Evolutionary conservation across 148 eudicot species (phyloP).

Genomic region (Cornus kousa): DNA sequence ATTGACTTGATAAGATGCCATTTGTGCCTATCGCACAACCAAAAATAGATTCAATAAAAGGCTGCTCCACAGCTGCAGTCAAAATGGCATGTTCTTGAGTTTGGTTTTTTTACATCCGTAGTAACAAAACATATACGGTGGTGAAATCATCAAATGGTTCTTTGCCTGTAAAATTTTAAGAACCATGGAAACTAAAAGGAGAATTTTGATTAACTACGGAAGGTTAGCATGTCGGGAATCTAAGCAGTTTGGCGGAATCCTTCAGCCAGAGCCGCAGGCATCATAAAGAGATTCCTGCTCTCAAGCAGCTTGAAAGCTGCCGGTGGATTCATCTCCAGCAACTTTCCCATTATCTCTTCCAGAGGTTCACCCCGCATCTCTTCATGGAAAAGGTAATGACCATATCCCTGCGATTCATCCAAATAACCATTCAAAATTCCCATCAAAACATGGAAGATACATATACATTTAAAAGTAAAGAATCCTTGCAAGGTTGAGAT

Average conservation of each 20-base stretch:
- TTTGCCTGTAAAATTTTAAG: neutral
- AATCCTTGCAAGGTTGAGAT: neutral
- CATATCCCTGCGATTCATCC: conserved; percentile 33
- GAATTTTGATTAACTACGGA: neutral
- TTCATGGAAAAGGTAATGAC: conserved; percentile 40
- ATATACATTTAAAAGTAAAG: neutral
- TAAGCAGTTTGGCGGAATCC: conserved; percentile 15
- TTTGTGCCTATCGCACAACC: no score
- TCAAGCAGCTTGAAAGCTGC: conserved; percentile 27
- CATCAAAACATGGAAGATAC: neutral
- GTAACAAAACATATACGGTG: neutral
- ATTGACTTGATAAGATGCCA: no score
- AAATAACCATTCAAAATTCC: neutral
- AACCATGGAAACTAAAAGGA: neutral
- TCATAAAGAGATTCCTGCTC: conserved; percentile 29
- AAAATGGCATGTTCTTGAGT: neutral
- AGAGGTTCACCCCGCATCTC: conserved; percentile 34
- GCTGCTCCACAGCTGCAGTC: no score
- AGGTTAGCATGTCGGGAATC: conserved; percentile 4
- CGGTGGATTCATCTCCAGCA: conserved; percentile 30
- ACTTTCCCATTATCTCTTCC: conserved; percentile 37
- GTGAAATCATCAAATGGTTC: neutral
- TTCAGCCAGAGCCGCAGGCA: conserved; percentile 25
- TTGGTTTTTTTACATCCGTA: neutral
- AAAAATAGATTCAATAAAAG: no score